These are phyloP conservation scores for Xylaria multiplex DNA, from an alignment of 2,329 filamentous ascomycete species.

Conservation along the genomic window DNA sequence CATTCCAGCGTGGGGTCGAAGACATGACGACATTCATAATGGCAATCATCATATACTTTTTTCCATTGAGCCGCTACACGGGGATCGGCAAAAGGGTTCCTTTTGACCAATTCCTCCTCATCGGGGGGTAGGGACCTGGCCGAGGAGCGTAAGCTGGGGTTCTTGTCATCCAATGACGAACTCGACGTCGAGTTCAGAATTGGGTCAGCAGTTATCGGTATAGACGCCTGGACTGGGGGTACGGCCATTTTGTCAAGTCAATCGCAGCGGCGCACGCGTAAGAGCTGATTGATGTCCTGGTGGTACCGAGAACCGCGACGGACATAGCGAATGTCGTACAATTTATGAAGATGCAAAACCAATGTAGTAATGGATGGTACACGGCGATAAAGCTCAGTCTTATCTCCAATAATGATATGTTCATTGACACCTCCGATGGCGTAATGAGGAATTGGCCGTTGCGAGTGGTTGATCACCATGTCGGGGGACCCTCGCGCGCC, in stretches of 20 bases:
- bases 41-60: constrained; percentile 49
- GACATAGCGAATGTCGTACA: constrained; percentile 15
- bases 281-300: neutral
- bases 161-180: constrained; percentile 28
- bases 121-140: constrained; percentile 22
- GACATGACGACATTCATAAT: constrained; percentile 65
- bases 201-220: constrained; percentile 23
- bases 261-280: constrained; percentile 13
- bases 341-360: constrained; percentile 21
- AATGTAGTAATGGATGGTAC: constrained; percentile 13
- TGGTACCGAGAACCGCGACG: neutral
- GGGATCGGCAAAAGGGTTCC: constrained; percentile 37
- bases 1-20: constrained; percentile 65
- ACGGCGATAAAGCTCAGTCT: constrained; percentile 14
- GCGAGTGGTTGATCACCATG: constrained; percentile 29
- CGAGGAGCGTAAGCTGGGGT: constrained; percentile 9
- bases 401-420: constrained; percentile 29
- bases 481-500: constrained; percentile 12
- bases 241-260: constrained; percentile 30
- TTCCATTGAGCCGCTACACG: constrained; percentile 48
- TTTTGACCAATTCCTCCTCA: constrained; percentile 25
- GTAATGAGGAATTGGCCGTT: constrained; percentile 31
- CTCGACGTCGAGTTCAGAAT: constrained; percentile 19
- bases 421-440: constrained; percentile 38
- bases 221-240: constrained; percentile 25